A percentile compares a stretch with the other conserved stretches of the same genome.
phyloP scores from a whole-genome alignment of 2,329 filamentous ascomycete genomes.

The Xylariaceae sp. region DNA sequence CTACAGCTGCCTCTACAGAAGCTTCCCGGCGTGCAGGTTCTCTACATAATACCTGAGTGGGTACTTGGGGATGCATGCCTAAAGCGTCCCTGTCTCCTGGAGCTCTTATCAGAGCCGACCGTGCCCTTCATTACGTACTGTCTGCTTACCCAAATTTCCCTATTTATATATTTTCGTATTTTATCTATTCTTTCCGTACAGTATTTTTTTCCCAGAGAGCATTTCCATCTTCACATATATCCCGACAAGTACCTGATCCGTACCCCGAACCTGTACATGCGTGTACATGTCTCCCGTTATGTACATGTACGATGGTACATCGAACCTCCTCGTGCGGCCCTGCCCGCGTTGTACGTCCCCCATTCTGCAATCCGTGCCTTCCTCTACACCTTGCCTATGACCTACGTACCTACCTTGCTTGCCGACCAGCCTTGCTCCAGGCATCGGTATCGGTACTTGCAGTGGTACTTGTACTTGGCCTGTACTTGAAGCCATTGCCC shows the following conservation, averaged over 20 bases:
- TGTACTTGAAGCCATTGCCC: conserved; percentile 4
- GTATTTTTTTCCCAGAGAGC: not conserved
- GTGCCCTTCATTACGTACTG: not conserved
- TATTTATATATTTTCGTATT: not conserved
- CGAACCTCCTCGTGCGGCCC: not conserved
- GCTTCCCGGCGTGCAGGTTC: conserved; percentile 6
- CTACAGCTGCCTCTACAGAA: not conserved
- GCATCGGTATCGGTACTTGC: not conserved
- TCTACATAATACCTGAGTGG: conserved; percentile 10
- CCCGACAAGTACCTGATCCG: not conserved
- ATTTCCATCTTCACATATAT: not conserved
- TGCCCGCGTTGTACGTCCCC: conserved; percentile 13
- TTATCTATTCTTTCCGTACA: not conserved
- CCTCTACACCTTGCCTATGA: not conserved
- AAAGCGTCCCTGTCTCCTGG: conserved; percentile 20
- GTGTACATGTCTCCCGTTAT: conserved; percentile 10
- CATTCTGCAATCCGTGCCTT: not conserved
- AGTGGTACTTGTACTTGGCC: too few species aligned
- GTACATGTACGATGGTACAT: not conserved
- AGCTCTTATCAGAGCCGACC: conserved; percentile 13
- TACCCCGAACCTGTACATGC: not conserved
- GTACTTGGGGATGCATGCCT: conserved; percentile 10
- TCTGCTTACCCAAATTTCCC: not conserved
- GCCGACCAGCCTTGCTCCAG: conserved; percentile 1
- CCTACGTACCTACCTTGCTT: not conserved